phyloP scores from a whole-genome alignment of 345 rosid genomes.

The Crucihimalaya himalaica region DNA sequence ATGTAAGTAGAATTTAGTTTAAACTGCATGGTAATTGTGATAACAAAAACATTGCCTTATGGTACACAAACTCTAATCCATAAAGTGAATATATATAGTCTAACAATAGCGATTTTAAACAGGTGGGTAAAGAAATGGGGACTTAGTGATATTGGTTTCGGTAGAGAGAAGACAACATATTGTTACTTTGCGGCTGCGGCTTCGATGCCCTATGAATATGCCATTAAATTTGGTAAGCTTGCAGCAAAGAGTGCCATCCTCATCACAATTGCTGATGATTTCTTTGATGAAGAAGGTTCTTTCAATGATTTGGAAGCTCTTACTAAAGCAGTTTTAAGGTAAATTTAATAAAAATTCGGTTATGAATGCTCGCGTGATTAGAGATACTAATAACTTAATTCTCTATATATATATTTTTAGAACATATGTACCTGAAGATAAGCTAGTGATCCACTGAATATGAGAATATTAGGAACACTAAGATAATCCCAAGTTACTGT shows the following conservation, averaged over 20 bases:
- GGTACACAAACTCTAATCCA: background rate
- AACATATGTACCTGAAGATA: background rate
- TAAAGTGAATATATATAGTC: background rate
- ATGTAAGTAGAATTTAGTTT: constrained; percentile 39
- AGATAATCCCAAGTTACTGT: background rate
- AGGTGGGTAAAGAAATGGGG: constrained; percentile 61
- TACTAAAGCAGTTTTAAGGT: constrained; percentile 55
- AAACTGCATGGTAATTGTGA: background rate
- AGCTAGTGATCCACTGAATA: background rate
- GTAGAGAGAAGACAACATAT: constrained; percentile 62
- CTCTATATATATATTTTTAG: background rate
- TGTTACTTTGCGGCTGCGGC: constrained; percentile 56
- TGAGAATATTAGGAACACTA: background rate
- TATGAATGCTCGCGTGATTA: background rate
- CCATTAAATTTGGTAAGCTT: constrained; percentile 32
- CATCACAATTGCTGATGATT: constrained; percentile 69
- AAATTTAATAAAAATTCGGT: background rate
- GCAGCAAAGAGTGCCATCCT: constrained; percentile 51
- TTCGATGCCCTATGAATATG: constrained; percentile 47
- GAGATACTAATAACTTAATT: background rate
- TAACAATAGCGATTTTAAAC: constrained; percentile 1
- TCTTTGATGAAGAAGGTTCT: constrained; percentile 59
- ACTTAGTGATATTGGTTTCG: constrained; percentile 61
- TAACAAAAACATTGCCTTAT: background rate
- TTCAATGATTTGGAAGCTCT: constrained; percentile 50